A percentile compares a stretch with the other conserved stretches of the same genome.
phyloP scores from a whole-genome alignment of 345 rosid species.

The Cardiospermum halicacabum region DNA sequence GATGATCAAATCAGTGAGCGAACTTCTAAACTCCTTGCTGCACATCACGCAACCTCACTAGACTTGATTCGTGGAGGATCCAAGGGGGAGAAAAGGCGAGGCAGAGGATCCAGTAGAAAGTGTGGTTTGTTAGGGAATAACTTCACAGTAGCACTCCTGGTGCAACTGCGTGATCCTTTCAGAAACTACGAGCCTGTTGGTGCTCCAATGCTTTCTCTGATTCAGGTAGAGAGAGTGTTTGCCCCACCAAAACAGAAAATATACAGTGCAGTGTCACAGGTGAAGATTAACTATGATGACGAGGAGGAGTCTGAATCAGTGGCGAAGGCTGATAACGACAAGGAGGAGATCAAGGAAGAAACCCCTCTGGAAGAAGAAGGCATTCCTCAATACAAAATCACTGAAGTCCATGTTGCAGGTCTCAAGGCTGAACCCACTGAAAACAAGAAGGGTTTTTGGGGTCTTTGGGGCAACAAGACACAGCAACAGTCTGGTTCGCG shows the following conservation, averaged over 20 bases:
- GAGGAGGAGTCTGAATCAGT: constrained; percentile 38
- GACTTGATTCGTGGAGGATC: constrained; percentile 59
- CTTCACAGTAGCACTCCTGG: constrained; percentile 88
- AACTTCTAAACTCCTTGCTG: constrained; percentile 79
- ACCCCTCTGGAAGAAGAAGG: constrained; percentile 42
- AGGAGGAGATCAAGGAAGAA: constrained; percentile 38
- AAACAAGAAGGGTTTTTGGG: too few relatives aligned
- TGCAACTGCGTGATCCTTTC: constrained; percentile 78
- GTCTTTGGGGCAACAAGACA: constrained; percentile 56
- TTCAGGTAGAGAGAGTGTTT: constrained; percentile 92
- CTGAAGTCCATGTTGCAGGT: constrained; percentile 86
- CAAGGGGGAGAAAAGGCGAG: constrained; percentile 64
- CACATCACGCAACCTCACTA: constrained; percentile 82
- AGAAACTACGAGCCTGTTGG: constrained; percentile 90
- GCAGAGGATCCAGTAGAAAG: constrained; percentile 55
- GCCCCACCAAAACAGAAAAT: constrained; percentile 84
- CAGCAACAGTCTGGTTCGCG: constrained; percentile 93
- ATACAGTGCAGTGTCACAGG: constrained; percentile 57
- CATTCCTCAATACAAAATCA: constrained; percentile 60
- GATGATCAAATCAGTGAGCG: constrained; percentile 74
- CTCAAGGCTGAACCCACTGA: constrained; percentile 57
- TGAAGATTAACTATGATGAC: constrained; percentile 41
- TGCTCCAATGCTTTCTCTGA: constrained; percentile 89
- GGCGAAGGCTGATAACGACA: constrained; percentile 15
- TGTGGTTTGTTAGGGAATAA: constrained; percentile 87